These are phyloP conservation scores for Alternaria angustiovoidea DNA, from an alignment of 2,329 filamentous ascomycete genomes.

Conservation along the genomic window DNA sequence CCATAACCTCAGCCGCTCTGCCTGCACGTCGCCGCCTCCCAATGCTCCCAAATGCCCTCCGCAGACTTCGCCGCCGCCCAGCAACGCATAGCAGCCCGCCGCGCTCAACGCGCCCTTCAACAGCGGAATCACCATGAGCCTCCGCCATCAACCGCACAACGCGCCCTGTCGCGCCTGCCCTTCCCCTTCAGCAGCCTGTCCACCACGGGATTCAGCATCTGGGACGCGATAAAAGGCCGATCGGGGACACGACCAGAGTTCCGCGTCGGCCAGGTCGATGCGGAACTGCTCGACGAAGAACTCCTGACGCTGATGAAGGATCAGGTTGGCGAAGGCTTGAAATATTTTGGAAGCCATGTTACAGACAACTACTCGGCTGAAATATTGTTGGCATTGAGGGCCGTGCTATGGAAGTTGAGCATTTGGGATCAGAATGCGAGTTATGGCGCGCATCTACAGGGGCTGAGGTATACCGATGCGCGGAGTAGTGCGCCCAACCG, in stretches of 20 bases:
- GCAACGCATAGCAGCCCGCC: constrained; percentile 82
- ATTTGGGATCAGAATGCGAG: constrained; percentile 97
- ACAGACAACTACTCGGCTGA: constrained; percentile 89
- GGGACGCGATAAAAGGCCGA: constrained; percentile 75
- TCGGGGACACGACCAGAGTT: constrained; percentile 86
- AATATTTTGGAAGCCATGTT: constrained; percentile 80
- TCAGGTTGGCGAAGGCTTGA: constrained; percentile 87
- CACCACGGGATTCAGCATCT: constrained; percentile 61
- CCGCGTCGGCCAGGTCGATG: constrained; percentile 94
- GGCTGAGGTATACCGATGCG: constrained; percentile 88
- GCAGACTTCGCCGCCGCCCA: constrained; percentile 88
- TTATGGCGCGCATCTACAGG: constrained; percentile 92
- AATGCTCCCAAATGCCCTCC: constrained; percentile 49
- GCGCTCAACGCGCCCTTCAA: constrained; percentile 75
- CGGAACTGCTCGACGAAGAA: constrained; percentile 93
- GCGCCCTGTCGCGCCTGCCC: constrained; percentile 52
- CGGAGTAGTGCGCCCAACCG: constrained; percentile 63
- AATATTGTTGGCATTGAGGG: constrained; percentile 78
- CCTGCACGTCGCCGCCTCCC: constrained; percentile 11
- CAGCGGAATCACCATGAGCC: constrained; percentile 60
- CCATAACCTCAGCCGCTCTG: constrained; percentile 7
- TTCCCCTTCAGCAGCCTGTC: constrained; percentile 68
- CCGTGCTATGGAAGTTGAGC: constrained; percentile 89
- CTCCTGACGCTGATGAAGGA: constrained; percentile 82
- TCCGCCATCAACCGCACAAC: constrained; percentile 51